These are phyloP conservation scores for Cutaneotrichosporon sp. DNA, from an alignment of 1,284 basidiomycete genomes.

Conservation along the genomic window DNA sequence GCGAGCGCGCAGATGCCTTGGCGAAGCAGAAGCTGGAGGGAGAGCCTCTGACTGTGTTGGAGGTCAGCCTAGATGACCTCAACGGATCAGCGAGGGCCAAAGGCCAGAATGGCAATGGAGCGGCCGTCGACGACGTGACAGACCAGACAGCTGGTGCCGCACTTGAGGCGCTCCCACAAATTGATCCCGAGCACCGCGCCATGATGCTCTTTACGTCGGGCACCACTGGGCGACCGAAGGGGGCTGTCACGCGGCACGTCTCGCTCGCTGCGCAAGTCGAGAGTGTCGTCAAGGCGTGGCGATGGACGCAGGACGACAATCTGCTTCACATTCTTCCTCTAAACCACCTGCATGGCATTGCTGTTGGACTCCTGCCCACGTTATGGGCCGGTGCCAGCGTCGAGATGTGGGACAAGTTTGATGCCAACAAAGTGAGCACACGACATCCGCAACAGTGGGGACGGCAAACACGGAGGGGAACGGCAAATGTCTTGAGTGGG, in stretches of 20 bases:
- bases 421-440: conserved; percentile 32
- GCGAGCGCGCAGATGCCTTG: conserved; percentile 28
- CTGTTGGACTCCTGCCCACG: conserved; percentile 39
- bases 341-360: conserved; percentile 44
- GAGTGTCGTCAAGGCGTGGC: conserved; percentile 34
- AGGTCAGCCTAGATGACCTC: no score
- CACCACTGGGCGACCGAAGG: conserved; percentile 42
- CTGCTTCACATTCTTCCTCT: conserved; percentile 38
- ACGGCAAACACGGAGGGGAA: no score
- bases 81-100: no score
- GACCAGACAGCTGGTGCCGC: neutral
- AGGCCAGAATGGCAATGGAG: neutral
- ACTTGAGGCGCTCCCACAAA: conserved; percentile 4
- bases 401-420: conserved; percentile 42
- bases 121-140: neutral
- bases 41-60: conserved; percentile 2
- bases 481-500: no score
- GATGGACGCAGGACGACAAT: conserved; percentile 31
- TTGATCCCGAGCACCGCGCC: conserved; percentile 28
- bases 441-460: no score
- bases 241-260: conserved; percentile 40
- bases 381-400: conserved; percentile 43
- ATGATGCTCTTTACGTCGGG: conserved; percentile 47
- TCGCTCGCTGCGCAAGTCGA: conserved; percentile 36
- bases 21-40: conserved; percentile 18